Evolutionary conservation across 768 basidiomycete species (phyloP).

Genomic region (Ramaria rubella): DNA sequence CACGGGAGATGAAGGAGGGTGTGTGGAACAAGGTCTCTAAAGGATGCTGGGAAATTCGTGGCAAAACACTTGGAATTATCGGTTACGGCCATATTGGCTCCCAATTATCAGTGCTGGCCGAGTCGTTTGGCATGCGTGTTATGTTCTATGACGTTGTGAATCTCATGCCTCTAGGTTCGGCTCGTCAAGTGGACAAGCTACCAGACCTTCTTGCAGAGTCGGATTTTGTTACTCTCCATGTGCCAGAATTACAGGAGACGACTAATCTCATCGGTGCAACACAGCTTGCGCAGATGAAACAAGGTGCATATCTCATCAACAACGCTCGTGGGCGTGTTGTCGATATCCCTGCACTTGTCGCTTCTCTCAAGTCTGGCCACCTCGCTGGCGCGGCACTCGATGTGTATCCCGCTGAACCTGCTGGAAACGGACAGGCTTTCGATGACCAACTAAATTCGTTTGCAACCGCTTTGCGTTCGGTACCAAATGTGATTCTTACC

Average conservation of each 20-base stretch:
- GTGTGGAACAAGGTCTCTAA: constrained; percentile 99
- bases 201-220: constrained; percentile 64
- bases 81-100: constrained; percentile 99
- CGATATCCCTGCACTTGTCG: constrained; percentile 86
- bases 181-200: constrained; percentile 82
- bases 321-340: constrained; percentile 95
- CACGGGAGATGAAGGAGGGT: constrained; percentile 80
- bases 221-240: constrained; percentile 94
- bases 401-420: constrained; percentile 92
- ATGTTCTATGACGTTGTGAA: constrained; percentile 93
- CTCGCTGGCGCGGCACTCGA: constrained; percentile 90
- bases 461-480: constrained; percentile 62
- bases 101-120: constrained; percentile 93
- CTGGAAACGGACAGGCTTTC: constrained; percentile 83
- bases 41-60: constrained; percentile 95
- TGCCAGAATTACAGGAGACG: constrained; percentile 95
- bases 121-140: constrained; percentile 93
- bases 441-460: constrained; percentile 85
- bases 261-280: constrained; percentile 81
- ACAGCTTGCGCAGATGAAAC: constrained; percentile 87
- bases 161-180: constrained; percentile 95
- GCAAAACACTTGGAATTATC: constrained; percentile 96
- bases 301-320: constrained; percentile 93
- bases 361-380: constrained; percentile 75
- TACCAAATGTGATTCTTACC: constrained; percentile 92